Percentiles rank a stretch among this genome's conserved stretches.
Evolutionary conservation across 257 asterid species (phyloP).

Genomic region (Phtheirospermum japonicum): DNA sequence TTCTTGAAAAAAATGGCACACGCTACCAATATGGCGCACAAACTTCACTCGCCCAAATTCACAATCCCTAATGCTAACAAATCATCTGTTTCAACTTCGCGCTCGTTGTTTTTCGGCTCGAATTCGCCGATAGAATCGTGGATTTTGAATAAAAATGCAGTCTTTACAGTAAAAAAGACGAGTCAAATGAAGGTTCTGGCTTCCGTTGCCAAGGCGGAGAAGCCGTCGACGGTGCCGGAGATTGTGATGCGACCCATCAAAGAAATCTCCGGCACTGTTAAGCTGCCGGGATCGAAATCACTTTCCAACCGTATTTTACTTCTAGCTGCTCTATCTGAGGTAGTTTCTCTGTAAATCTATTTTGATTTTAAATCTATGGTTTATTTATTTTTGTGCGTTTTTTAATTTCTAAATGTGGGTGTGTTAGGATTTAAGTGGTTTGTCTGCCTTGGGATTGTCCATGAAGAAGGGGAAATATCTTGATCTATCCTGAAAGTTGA

Average conservation of each 20-base stretch:
- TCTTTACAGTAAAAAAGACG: conserved; percentile 36
- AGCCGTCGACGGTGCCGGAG: conserved; percentile 74
- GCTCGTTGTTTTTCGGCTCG: conserved; percentile 52
- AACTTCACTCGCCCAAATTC: conserved; percentile 48
- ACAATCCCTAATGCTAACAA: conserved; percentile 31
- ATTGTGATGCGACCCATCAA: conserved; percentile 84
- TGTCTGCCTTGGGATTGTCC: conserved; percentile 14
- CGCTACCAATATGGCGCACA: conserved; percentile 49
- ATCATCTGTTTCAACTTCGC: conserved; percentile 37
- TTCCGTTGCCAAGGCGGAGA: conserved; percentile 72
- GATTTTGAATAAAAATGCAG: conserved; percentile 46
- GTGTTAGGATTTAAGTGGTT: background rate
- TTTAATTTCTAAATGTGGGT: background rate
- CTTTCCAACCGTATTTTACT: conserved; percentile 95
- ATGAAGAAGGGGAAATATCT: conserved; percentile 1
- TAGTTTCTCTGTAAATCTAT: conserved; percentile 27
- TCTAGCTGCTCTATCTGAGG: conserved; percentile 97
- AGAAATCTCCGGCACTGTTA: conserved; percentile 86
- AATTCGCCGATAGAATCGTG: conserved; percentile 40
- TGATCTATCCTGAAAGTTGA: conserved; percentile 20
- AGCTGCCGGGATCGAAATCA: conserved; percentile 96
- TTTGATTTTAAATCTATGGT: conserved; percentile 4
- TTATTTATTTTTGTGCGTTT: background rate
- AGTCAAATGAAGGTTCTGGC: conserved; percentile 49
- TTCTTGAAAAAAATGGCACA: conserved; percentile 37